phyloP scores from a whole-genome alignment of 2,329 filamentous ascomycete species.

The Fusarium humuli region DNA sequence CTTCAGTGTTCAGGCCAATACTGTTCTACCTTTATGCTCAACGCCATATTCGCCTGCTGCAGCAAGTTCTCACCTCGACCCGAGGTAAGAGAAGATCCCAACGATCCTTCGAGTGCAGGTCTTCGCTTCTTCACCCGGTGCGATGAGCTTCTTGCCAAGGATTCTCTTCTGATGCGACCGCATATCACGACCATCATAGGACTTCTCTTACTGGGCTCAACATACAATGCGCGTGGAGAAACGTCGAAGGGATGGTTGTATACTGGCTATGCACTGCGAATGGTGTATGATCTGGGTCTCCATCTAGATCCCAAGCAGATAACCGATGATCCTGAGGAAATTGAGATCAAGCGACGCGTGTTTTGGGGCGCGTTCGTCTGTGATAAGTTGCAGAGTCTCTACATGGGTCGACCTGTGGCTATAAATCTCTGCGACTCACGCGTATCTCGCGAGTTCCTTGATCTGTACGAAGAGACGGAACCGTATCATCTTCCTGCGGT shows the following conservation, averaged over 20 bases:
- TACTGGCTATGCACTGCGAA: constrained; percentile 3
- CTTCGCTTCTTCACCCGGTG: constrained; percentile 7
- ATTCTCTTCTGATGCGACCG: background rate
- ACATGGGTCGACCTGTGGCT: constrained; percentile 13
- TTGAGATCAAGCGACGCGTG: constrained; percentile 7
- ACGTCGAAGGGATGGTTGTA: constrained; percentile 22
- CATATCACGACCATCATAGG: constrained; percentile 13
- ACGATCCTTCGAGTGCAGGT: constrained; percentile 1
- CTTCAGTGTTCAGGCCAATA: constrained; percentile 2
- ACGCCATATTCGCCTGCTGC: constrained; percentile 16
- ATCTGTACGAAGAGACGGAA: constrained; percentile 20
- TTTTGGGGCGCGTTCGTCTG: constrained; percentile 55
- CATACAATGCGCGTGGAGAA: constrained; percentile 15
- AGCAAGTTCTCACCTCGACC: constrained; percentile 13
- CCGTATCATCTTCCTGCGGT: background rate
- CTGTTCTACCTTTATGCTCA: constrained; percentile 16
- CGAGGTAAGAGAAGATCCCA: background rate
- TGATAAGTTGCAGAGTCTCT: constrained; percentile 45
- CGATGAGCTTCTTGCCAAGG: constrained; percentile 4
- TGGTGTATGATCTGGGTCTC: constrained; percentile 15
- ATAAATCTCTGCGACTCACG: constrained; percentile 7
- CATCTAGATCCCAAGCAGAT: constrained; percentile 7
- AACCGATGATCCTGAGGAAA: constrained; percentile 1
- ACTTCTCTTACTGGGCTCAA: constrained; percentile 10
- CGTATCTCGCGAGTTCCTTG: constrained; percentile 8